These are phyloP conservation scores for Saccharum officinarum DNA, from an alignment of 176 grass and related monocot genomes.

Conservation along the genomic window DNA sequence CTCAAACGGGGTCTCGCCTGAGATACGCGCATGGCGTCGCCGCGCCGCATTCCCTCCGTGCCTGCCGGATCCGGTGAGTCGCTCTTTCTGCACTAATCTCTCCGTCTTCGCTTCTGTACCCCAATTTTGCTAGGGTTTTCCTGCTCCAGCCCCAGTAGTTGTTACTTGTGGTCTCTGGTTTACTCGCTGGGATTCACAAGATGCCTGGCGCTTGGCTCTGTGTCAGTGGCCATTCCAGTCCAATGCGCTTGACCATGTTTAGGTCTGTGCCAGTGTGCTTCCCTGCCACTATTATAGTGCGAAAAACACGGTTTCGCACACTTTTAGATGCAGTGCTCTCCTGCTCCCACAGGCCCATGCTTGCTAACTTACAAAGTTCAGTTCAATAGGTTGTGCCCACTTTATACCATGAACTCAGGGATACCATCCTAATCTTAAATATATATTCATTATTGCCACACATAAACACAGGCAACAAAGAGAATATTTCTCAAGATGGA, in stretches of 20 bases:
- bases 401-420: not conserved
- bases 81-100: not conserved
- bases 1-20: not conserved
- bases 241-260: not conserved
- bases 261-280: not conserved
- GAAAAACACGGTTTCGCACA: not conserved
- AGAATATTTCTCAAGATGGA: constrained; percentile 39
- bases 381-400: not conserved
- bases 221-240: not conserved
- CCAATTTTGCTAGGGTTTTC: not conserved
- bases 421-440: not conserved
- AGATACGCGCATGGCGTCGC: constrained; percentile 18
- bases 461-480: constrained; percentile 34
- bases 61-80: constrained; percentile 28
- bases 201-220: not conserved
- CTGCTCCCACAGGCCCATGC: not conserved
- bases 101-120: not conserved
- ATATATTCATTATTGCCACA: not conserved
- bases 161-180: not conserved
- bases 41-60: not conserved
- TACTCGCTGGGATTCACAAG: not conserved
- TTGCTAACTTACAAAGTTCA: not conserved
- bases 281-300: not conserved
- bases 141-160: not conserved
- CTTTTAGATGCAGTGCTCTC: not conserved